Evolutionary conservation across 1,139 yeast species (phyloP).

Genomic region (Suhomyces kunorum): DNA sequence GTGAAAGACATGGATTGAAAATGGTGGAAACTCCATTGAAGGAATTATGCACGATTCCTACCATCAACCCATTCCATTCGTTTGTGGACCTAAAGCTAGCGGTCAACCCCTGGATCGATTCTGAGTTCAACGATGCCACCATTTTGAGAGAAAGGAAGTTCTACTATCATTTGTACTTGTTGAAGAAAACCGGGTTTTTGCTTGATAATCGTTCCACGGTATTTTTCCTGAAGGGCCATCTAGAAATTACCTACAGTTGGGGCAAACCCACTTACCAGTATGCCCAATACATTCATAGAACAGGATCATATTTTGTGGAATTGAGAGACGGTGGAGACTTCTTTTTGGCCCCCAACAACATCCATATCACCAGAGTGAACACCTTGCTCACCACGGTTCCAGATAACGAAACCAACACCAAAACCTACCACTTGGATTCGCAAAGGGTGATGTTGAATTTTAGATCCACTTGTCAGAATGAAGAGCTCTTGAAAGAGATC

Average conservation of each 20-base stretch:
- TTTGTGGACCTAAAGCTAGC: slow-evolving; percentile 67
- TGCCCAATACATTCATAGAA: slow-evolving; percentile 85
- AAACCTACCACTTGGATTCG: slow-evolving; percentile 52
- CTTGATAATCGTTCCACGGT: slow-evolving; percentile 79
- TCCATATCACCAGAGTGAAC: slow-evolving; percentile 67
- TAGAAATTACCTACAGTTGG: slow-evolving; percentile 80
- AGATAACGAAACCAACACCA: slow-evolving; percentile 30
- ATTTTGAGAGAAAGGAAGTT: slow-evolving; percentile 50
- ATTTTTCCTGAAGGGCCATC: slow-evolving; percentile 54
- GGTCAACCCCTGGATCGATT: slow-evolving; percentile 66
- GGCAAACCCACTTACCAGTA: slow-evolving; percentile 80
- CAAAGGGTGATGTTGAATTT: slow-evolving; percentile 74
- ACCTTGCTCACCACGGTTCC: slow-evolving; percentile 28
- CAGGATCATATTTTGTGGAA: slow-evolving; percentile 91
- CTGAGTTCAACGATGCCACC: slow-evolving; percentile 54
- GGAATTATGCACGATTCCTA: slow-evolving; percentile 77
- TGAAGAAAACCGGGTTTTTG: slow-evolving; percentile 71
- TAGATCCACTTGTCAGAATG: slow-evolving; percentile 60
- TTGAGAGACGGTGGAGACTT: slow-evolving; percentile 78
- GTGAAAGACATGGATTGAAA: slow-evolving; percentile 82
- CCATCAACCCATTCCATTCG: slow-evolving; percentile 83
- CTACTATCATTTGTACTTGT: slow-evolving; percentile 63
- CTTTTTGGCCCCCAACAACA: slow-evolving; percentile 78
- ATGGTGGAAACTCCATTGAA: slow-evolving; percentile 94
- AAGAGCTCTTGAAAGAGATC: slow-evolving; percentile 45